Conservation (phyloP, 169 alveolate species). For the Plasmodium billcollinsi region DNA sequence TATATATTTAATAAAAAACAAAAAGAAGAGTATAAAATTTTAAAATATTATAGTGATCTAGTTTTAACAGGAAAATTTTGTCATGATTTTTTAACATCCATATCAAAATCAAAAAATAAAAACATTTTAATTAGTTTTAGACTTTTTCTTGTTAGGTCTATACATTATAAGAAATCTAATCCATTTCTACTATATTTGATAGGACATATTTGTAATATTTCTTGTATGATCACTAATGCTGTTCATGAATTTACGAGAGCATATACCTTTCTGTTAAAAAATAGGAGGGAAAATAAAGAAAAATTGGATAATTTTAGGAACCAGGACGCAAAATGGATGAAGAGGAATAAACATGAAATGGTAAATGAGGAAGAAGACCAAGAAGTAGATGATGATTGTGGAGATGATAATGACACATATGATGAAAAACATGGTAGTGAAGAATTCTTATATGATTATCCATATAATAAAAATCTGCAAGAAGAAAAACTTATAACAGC, state of each 20-base stretch:
- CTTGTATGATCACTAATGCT: conserved; percentile 42
- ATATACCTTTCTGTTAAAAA: conserved; percentile 44
- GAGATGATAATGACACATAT: neutral
- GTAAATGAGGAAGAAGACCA: neutral
- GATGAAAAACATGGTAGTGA: neutral
- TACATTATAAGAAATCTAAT: conserved; percentile 44
- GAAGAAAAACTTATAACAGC: too few relatives aligned
- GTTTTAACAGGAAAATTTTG: conserved; percentile 52
- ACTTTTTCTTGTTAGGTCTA: conserved; percentile 41
- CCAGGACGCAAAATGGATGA: too few relatives aligned
- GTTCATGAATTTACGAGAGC: conserved; percentile 70
- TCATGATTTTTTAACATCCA: conserved; percentile 49
- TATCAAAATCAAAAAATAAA: conserved; percentile 51
- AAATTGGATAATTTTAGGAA: neutral
- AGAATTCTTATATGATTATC: neutral
- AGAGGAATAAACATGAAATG: neutral
- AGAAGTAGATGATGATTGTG: neutral
- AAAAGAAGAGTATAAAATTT: conserved; percentile 51
- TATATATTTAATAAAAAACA: conserved; percentile 56
- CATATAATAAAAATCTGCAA: too few relatives aligned
- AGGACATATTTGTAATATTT: conserved; percentile 53
- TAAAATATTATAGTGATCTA: conserved; percentile 58
- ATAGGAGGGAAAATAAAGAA: conserved; percentile 9
- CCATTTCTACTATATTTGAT: conserved; percentile 53
- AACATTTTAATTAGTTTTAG: conserved; percentile 57